Conservation (phyloP, 2,329 filamentous ascomycete species). For the Bipolaris bicolor region DNA sequence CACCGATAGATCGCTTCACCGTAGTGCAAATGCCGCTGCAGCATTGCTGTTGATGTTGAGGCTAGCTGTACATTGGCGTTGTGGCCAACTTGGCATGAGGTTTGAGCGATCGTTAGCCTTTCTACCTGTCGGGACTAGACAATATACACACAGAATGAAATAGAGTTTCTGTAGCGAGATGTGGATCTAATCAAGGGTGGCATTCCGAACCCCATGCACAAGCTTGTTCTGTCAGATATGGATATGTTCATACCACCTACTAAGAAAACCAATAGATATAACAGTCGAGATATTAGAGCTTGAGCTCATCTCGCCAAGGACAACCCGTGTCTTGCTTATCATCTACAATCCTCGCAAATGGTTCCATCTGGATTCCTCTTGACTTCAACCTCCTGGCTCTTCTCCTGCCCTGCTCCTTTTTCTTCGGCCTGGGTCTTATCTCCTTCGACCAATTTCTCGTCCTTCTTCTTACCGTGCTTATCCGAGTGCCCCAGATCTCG, state of each 20-base stretch:
- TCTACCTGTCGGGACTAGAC: neutral
- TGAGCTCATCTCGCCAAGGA: neutral
- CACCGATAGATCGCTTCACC: too few species aligned
- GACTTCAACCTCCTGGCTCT: conserved; percentile 11
- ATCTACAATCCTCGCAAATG: conserved; percentile 48
- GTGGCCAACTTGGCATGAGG: too few species aligned
- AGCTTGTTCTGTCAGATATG: neutral
- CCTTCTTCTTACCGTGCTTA: conserved; percentile 47
- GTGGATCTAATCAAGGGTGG: neutral
- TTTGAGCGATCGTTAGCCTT: too few species aligned
- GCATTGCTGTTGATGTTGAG: too few species aligned
- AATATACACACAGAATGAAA: too few species aligned
- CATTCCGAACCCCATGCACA: neutral
- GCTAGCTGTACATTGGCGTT: too few species aligned
- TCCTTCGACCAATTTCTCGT: neutral
- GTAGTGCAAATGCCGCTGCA: too few species aligned
- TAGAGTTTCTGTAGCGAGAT: neutral
- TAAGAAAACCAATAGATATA: neutral
- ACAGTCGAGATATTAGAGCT: neutral
- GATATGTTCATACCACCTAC: neutral
- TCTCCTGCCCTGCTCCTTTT: conserved; percentile 10
- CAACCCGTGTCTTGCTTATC: neutral
- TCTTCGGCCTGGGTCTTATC: conserved; percentile 12
- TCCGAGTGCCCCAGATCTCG: conserved; percentile 77
- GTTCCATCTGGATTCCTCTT: conserved; percentile 45